phyloP scores from a whole-genome alignment of 163 green algal genomes.

The Volvox carteri region DNA sequence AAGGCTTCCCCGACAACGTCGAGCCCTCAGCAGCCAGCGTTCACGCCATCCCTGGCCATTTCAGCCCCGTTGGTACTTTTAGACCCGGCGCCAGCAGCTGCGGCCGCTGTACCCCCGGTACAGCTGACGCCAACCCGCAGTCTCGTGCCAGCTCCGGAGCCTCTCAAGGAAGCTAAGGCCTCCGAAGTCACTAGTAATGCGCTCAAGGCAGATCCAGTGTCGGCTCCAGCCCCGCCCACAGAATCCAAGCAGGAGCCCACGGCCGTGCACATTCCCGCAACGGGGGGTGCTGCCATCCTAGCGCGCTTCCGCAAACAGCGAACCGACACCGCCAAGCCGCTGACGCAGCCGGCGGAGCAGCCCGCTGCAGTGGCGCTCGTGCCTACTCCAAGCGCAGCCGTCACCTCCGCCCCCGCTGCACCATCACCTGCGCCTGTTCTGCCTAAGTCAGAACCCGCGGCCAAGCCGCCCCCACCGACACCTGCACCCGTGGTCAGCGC shows the following conservation, averaged over 20 bases:
- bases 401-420: not conserved
- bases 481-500: not conserved
- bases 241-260: no score
- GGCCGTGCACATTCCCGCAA: not conserved
- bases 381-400: not conserved
- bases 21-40: not conserved
- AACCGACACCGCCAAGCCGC: slow-evolving; percentile 19
- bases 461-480: not conserved
- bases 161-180: not conserved
- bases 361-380: not conserved
- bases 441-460: not conserved
- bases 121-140: slow-evolving; percentile 1
- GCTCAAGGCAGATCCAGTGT: not conserved
- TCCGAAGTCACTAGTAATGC: not conserved
- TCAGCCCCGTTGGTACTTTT: not conserved
- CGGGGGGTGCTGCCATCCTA: slow-evolving; percentile 55
- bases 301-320: slow-evolving; percentile 34
- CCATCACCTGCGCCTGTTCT: not conserved
- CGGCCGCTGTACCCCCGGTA: not conserved
- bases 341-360: not conserved
- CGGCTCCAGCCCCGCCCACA: not conserved
- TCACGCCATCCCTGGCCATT: not conserved
- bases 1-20: not conserved
- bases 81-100: not conserved
- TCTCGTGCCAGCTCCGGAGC: not conserved